phyloP scores from a whole-genome alignment of 495 filamentous ascomycete genomes.

The Wilcoxina mikolae region DNA sequence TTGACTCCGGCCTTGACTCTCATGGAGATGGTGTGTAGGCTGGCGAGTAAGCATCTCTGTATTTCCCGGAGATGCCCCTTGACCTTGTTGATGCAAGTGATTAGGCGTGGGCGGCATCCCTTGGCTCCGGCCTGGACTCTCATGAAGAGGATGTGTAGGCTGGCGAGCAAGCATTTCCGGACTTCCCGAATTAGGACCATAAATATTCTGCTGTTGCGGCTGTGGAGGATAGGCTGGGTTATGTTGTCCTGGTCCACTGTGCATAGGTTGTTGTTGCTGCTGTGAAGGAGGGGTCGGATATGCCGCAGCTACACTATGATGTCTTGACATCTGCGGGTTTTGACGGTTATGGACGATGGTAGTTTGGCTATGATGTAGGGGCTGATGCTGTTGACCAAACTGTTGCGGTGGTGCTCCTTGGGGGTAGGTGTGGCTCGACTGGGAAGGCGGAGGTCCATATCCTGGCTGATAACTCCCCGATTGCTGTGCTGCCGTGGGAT shows the following conservation, averaged over 20 bases:
- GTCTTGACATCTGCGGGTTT: background rate
- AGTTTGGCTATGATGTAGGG: background rate
- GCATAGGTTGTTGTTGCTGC: background rate
- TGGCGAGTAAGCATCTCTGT: too few relatives aligned
- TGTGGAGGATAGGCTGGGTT: background rate
- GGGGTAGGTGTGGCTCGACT: background rate
- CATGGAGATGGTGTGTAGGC: too few relatives aligned
- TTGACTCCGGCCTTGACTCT: background rate
- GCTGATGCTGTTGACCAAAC: background rate
- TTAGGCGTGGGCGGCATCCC: too few relatives aligned
- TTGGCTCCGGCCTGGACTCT: too few relatives aligned
- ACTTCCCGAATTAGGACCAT: too few relatives aligned
- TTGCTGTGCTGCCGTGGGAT: background rate
- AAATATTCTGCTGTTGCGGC: background rate
- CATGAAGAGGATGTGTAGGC: too few relatives aligned
- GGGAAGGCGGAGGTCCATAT: too few relatives aligned
- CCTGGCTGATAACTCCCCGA: background rate
- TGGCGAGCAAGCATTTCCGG: too few relatives aligned
- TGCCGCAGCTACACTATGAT: background rate
- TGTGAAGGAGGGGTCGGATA: background rate
- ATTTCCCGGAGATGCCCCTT: too few relatives aligned
- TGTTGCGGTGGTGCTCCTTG: background rate
- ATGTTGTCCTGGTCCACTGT: background rate
- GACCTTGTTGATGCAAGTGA: too few relatives aligned
- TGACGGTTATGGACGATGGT: background rate